These are phyloP conservation scores for Mycena galericulata DNA, from an alignment of 768 basidiomycete species.

Conservation along the genomic window DNA sequence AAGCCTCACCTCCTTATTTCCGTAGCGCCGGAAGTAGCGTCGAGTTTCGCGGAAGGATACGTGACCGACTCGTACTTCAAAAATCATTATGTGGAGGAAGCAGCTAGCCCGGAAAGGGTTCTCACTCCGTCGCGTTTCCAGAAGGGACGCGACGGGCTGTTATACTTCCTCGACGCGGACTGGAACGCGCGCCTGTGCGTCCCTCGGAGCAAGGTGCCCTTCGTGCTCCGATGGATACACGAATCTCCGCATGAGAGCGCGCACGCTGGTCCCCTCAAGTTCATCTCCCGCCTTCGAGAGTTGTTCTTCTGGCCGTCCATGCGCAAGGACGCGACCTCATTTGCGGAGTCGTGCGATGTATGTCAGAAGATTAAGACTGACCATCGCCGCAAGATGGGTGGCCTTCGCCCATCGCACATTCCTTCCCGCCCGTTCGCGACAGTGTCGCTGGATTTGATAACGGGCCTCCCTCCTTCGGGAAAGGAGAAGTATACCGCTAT, in stretches of 20 bases:
- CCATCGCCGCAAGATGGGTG: constrained; percentile 5
- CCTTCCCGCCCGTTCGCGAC: constrained; percentile 2
- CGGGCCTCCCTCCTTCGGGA: constrained; percentile 16
- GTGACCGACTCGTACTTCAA: background rate
- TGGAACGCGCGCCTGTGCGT: constrained; percentile 15
- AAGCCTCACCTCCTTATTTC: background rate
- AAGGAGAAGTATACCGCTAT: constrained; percentile 37
- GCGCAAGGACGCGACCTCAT: background rate
- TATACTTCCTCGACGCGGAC: constrained; percentile 24
- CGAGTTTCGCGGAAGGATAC: too few relatives aligned
- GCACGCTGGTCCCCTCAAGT: background rate
- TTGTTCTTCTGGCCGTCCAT: constrained; percentile 6
- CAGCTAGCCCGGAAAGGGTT: background rate
- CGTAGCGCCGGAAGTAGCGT: background rate
- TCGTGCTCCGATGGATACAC: background rate
- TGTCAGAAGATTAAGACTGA: constrained; percentile 16
- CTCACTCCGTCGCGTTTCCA: constrained; percentile 10
- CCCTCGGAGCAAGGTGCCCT: constrained; percentile 30
- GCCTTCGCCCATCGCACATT: background rate
- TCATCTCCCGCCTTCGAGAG: background rate
- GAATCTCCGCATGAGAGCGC: background rate
- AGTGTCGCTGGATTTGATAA: constrained; percentile 7
- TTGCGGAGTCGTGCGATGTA: background rate
- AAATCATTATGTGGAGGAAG: background rate
- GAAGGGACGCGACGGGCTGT: background rate